These are phyloP conservation scores for Diaporthe vaccinii DNA, from an alignment of 2,329 filamentous ascomycete genomes.

Conservation along the genomic window DNA sequence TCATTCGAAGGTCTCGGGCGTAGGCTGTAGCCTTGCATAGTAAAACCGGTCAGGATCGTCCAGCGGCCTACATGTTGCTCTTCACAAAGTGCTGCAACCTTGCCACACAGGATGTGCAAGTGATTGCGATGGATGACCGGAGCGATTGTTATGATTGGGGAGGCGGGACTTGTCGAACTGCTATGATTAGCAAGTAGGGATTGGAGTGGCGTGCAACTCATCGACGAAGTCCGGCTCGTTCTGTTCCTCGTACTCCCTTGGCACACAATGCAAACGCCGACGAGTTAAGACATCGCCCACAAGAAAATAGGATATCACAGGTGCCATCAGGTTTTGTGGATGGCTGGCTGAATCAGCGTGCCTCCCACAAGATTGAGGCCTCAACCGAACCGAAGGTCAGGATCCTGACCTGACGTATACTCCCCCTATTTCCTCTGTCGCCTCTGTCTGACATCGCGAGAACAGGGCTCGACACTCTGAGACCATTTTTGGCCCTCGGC, in stretches of 20 bases:
- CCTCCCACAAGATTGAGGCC: neutral
- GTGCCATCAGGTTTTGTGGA: neutral
- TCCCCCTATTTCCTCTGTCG: neutral
- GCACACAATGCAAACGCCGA: neutral
- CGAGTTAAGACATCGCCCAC: neutral
- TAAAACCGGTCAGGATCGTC: neutral
- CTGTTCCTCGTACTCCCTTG: neutral
- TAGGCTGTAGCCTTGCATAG: neutral
- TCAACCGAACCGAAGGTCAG: neutral
- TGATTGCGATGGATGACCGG: conserved; percentile 20
- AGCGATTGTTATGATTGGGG: neutral
- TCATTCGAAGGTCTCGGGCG: neutral
- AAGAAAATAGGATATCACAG: neutral
- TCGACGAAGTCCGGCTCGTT: neutral
- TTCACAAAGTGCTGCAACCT: neutral
- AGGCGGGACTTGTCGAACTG: neutral
- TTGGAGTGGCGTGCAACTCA: neutral
- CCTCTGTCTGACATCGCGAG: neutral
- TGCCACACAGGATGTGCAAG: conserved; percentile 17
- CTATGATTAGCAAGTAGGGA: neutral
- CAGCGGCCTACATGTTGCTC: neutral
- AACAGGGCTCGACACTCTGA: neutral
- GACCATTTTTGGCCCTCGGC: neutral
- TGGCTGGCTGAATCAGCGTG: neutral
- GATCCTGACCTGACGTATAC: neutral